Base-by-base conservation (phyloP, 1,284 basidiomycete genomes). In the Sparassis latifolia region DNA sequence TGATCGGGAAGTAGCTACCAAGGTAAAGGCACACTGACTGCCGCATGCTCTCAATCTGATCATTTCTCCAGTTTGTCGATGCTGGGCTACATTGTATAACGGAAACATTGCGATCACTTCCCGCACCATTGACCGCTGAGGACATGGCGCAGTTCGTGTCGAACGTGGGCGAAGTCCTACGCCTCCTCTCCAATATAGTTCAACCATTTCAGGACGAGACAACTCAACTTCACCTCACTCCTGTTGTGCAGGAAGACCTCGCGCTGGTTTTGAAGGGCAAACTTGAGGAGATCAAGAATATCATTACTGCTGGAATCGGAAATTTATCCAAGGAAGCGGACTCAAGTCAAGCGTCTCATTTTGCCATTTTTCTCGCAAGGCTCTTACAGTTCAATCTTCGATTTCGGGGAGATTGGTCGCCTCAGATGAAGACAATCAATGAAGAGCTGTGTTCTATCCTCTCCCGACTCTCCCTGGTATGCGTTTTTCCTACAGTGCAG, bases 321-420 rank as follows among this genome's bases (percentile, higher is more conserved):
- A 42, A 52, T 42, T 43, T 55, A 30, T 43, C 51, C 47, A 53
- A 55, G 42, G 56, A 54, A 38, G 30, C 54, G 39, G 33, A 53
- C 37, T 6, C 35, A 20, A 33, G 52, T 37, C 52, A 59, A 20
- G 56, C 59, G 2, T 61, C 63, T 0, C 61, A 66, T 58, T 49
- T 61, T 9, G 62, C 77, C 10, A 66, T 82, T 32, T 72, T 89
- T 42, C 61, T 88, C 31, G 73, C 78, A 2, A 77, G 87, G 2
- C 66, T 90, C 20, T 55, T 88, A 31, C 89, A 91, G 57, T 89
- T 90, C 54, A 73, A 80, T 59, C 69, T 90, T 5, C 80, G 81
- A 12, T 85, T 89, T 59, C 75, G 74, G 12, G 76, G 73, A 4
- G 62, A 66, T 2, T 88, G 85, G 84, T 80, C 79, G 0, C 55